These are phyloP conservation scores for Bisporella sp. DNA, from an alignment of 2,329 filamentous ascomycete species.

Conservation along the genomic window DNA sequence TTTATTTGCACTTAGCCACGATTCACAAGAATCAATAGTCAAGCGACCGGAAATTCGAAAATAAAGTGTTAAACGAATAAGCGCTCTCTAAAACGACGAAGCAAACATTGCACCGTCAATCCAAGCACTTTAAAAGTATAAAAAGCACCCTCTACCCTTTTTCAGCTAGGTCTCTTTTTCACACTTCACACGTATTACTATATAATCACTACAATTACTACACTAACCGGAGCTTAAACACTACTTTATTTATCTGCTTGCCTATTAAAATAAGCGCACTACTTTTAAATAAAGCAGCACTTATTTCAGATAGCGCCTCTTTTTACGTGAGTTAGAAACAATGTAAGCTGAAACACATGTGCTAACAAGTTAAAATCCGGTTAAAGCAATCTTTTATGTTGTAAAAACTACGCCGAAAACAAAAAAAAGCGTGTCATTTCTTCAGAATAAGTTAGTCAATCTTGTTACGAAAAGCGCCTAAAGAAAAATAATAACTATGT, in stretches of 20 bases:
- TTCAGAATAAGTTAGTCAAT: conserved; percentile 1
- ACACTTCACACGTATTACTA: neutral
- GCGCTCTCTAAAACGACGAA: neutral
- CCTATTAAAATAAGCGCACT: conserved; percentile 2
- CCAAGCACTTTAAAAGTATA: conserved; percentile 2
- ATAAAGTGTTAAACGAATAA: neutral
- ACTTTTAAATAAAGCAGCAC: conserved; percentile 1
- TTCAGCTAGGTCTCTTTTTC: neutral
- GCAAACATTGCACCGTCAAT: conserved; percentile 1
- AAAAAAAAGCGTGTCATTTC: conserved; percentile 1
- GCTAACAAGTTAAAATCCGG: neutral
- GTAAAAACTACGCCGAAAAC: conserved; percentile 1
- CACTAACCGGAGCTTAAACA: neutral
- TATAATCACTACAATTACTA: neutral
- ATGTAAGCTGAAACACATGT: conserved; percentile 2
- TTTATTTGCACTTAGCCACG: neutral
- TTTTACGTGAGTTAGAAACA: conserved; percentile 4
- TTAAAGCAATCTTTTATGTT: neutral
- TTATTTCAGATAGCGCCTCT: neutral
- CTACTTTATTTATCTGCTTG: neutral
- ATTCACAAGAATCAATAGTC: neutral
- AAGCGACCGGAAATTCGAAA: neutral
- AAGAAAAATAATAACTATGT: neutral
- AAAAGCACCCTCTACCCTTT: neutral
- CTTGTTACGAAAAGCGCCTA: neutral